Evolutionary conservation across 2,329 filamentous ascomycete genomes (phyloP), one percentile per base, ranked within the genome.

Genomic region (Trichoderma sp.): DNA sequence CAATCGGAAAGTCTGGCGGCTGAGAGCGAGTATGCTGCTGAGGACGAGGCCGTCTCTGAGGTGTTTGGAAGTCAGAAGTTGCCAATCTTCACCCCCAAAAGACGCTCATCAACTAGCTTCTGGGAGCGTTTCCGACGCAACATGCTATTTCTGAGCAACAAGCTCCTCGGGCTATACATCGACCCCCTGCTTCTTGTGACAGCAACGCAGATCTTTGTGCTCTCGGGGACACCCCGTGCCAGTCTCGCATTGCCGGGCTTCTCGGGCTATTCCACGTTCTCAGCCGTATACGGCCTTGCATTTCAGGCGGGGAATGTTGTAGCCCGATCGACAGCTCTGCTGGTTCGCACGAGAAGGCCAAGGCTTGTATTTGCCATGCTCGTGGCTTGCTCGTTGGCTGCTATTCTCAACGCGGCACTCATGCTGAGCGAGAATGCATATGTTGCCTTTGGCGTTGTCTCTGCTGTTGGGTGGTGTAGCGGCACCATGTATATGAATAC

Each of bases 401-500:
- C 15, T 0, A 19, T 63, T 2, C 41, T 54, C 41, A 47, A 63
- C 24, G 47, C 50, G 1, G 28, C 48, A 19, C 17, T 63, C 19
- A 28, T 45, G 44, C 19, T 63, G 1, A 39, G 24, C 24, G 17
- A 41, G 26, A 39, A 47, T 21, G 15, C 15, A n/a, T 55, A 63
- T 21, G 12, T 47, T 43, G 41, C 34, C 7, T 24, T 63, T 19
- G 15, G 41, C 12, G 14, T 34, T 19, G 24, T 55, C n/a, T 39
- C 10, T 19, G 21, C 5, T 28, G 54, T 54, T 21, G 60, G 60
- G 3, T 63, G 48, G 41, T 26, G 34, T 6, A 39, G 50, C 5
- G 60, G 60, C 24, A 26, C 47, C 39, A 55, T 55, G 50, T 63
- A 55, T 47, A 63, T 55, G 48, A 47, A 55, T 14, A 30, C 44